A percentile compares a stretch with the other conserved stretches of the same genome.
Evolutionary conservation across 1,284 basidiomycete species (phyloP).

Genomic region (Vanrija sp.): DNA sequence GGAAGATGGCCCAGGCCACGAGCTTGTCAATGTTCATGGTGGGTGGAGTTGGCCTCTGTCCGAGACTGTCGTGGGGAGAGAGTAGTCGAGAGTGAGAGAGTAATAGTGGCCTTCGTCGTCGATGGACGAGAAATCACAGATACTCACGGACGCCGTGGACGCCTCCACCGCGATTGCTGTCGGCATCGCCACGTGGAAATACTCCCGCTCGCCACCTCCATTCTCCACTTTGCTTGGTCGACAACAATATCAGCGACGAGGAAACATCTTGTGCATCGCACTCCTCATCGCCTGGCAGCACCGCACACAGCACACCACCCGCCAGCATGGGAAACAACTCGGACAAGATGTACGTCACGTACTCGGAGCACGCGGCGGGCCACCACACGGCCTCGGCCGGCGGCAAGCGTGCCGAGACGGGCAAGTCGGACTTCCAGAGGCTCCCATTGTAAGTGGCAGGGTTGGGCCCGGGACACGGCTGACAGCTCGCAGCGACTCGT

Average conservation of each 20-base stretch:
- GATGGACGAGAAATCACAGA: too few species aligned
- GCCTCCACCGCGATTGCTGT: not conserved
- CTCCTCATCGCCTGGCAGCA: not conserved
- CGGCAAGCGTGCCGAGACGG: slow-evolving; percentile 39
- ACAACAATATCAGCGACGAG: too few species aligned
- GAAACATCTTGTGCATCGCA: not conserved
- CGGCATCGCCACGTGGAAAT: not conserved
- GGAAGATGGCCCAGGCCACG: slow-evolving; percentile 52
- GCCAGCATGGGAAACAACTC: slow-evolving; percentile 47
- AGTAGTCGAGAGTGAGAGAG: too few species aligned
- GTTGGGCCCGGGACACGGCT: not conserved
- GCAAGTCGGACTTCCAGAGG: slow-evolving; percentile 42
- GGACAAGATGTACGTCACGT: slow-evolving; percentile 49
- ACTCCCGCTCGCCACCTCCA: not conserved
- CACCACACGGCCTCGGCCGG: slow-evolving; percentile 42
- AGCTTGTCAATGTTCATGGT: slow-evolving; percentile 18
- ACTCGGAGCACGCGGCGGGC: slow-evolving; percentile 48
- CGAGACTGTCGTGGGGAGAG: too few species aligned
- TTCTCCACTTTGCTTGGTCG: too few species aligned
- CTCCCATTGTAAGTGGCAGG: slow-evolving; percentile 44
- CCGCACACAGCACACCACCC: not conserved
- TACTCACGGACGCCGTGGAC: too few species aligned
- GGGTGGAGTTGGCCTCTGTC: too few species aligned
- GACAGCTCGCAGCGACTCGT: slow-evolving; percentile 61
- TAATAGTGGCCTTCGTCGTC: too few species aligned